phyloP scores from a whole-genome alignment of 305 asterid species.

The Solanum chacoense region DNA sequence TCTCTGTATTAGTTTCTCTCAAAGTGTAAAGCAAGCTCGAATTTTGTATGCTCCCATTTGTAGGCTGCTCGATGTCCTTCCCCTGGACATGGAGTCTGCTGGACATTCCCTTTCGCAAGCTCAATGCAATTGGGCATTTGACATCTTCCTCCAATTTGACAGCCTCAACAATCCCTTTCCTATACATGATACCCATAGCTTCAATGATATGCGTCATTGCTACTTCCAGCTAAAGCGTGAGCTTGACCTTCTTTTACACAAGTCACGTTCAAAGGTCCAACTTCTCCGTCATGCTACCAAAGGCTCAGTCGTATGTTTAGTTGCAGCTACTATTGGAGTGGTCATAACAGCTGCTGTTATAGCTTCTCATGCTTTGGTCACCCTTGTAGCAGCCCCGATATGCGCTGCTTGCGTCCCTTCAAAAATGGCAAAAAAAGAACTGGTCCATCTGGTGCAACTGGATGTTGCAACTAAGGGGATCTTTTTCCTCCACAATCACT shows the following conservation, averaged over 20 bases:
- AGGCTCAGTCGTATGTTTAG: constrained; percentile 49
- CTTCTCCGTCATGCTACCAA: constrained; percentile 31
- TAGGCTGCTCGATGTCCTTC: constrained; percentile 51
- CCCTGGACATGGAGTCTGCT: constrained; percentile 29
- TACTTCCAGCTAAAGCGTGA: constrained; percentile 52
- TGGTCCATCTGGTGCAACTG: constrained; percentile 43
- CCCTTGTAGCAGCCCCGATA: constrained; percentile 28
- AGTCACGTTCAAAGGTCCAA: constrained; percentile 42
- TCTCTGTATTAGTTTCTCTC: constrained; percentile 46
- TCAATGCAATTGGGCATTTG: constrained; percentile 46
- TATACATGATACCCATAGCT: constrained; percentile 28
- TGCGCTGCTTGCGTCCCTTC: constrained; percentile 24
- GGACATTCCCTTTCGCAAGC: constrained; percentile 37
- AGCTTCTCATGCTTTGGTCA: constrained; percentile 55
- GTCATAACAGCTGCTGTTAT: constrained; percentile 47
- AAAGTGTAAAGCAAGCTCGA: constrained; percentile 42
- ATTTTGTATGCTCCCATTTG: constrained; percentile 43
- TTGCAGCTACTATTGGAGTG: constrained; percentile 52
- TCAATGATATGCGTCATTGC: constrained; percentile 42
- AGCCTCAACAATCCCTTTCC: constrained; percentile 51
- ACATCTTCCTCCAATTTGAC: constrained; percentile 44
- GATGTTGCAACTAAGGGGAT: constrained; percentile 76
- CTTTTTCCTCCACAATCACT: constrained; percentile 58
- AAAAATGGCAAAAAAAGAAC: constrained; percentile 32
- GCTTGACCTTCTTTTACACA: constrained; percentile 44